phyloP scores from a whole-genome alignment of 768 basidiomycete genomes.

The Lactarius trivialis region DNA sequence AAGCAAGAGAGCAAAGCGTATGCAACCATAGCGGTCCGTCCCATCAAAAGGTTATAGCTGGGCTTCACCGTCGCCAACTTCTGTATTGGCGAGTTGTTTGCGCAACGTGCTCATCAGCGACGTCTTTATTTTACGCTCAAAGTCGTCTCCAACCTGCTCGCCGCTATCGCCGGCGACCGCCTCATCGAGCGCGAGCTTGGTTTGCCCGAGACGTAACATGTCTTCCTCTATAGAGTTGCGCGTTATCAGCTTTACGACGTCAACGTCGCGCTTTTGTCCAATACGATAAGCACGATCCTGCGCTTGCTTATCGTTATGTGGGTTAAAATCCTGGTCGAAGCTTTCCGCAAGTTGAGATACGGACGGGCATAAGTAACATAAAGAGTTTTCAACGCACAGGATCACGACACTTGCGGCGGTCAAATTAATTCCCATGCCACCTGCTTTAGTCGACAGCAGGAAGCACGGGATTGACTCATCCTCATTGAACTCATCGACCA shows the following conservation, averaged over 20 bases:
- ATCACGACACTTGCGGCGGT: conserved; percentile 95
- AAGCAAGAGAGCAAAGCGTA: conserved; percentile 19
- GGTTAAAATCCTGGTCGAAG: conserved; percentile 98
- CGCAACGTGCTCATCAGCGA: conserved; percentile 80
- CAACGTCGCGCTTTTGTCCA: conserved; percentile 89
- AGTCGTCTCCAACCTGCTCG: conserved; percentile 46
- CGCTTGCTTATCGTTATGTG: conserved; percentile 95
- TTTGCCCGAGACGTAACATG: conserved; percentile 83
- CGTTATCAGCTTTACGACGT: conserved; percentile 90
- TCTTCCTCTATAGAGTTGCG: conserved; percentile 94
- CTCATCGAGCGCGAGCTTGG: conserved; percentile 87
- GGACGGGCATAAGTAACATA: background rate
- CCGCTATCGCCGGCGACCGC: conserved; percentile 82
- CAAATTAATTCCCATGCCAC: conserved; percentile 94
- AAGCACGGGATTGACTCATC: conserved; percentile 82
- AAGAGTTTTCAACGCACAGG: conserved; percentile 45
- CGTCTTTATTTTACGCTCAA: conserved; percentile 70
- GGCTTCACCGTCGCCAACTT: background rate
- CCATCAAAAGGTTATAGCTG: background rate
- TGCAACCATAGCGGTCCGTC: conserved; percentile 6
- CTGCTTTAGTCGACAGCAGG: conserved; percentile 86
- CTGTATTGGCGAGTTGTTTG: conserved; percentile 44
- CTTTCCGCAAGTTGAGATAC: conserved; percentile 32
- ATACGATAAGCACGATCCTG: conserved; percentile 97
- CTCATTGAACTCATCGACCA: conserved; percentile 94